phyloP scores from a whole-genome alignment of 805 yeast species.

The Metschnikowia continentalis region DNA sequence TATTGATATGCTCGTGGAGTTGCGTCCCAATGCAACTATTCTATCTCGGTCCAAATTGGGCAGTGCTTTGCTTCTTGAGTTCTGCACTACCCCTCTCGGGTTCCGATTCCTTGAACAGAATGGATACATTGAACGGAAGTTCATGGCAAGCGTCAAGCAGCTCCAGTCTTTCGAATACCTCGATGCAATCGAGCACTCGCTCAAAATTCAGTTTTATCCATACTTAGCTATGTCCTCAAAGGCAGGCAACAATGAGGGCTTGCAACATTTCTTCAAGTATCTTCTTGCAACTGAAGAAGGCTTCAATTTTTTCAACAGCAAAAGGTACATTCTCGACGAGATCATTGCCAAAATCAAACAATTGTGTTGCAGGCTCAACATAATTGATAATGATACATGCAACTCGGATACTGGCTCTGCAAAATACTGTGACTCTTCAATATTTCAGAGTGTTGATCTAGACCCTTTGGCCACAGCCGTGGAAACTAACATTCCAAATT shows the following conservation, averaged over 20 bases:
- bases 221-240: slow-evolving; percentile 13
- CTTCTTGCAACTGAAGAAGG: slow-evolving; percentile 82
- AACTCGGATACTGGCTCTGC: neutral
- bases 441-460: neutral
- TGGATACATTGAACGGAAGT: slow-evolving; percentile 32
- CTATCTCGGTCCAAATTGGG: slow-evolving; percentile 28
- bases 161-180: slow-evolving; percentile 12
- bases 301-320: slow-evolving; percentile 47
- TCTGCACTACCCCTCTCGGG: slow-evolving; percentile 66
- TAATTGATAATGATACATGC: slow-evolving; percentile 6
- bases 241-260: neutral
- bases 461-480: neutral
- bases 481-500: neutral
- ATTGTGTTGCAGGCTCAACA: slow-evolving; percentile 9
- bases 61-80: slow-evolving; percentile 49
- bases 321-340: slow-evolving; percentile 36
- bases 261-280: slow-evolving; percentile 70
- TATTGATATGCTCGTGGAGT: slow-evolving; percentile 46
- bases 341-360: slow-evolving; percentile 21
- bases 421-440: neutral
- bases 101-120: slow-evolving; percentile 52
- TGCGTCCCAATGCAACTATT: slow-evolving; percentile 51
- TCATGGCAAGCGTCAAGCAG: slow-evolving; percentile 8
- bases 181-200: slow-evolving; percentile 10
- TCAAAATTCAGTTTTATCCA: slow-evolving; percentile 20